Conservation (phyloP, 139 green algal genomes). For the Picochlorum costavermella region DNA sequence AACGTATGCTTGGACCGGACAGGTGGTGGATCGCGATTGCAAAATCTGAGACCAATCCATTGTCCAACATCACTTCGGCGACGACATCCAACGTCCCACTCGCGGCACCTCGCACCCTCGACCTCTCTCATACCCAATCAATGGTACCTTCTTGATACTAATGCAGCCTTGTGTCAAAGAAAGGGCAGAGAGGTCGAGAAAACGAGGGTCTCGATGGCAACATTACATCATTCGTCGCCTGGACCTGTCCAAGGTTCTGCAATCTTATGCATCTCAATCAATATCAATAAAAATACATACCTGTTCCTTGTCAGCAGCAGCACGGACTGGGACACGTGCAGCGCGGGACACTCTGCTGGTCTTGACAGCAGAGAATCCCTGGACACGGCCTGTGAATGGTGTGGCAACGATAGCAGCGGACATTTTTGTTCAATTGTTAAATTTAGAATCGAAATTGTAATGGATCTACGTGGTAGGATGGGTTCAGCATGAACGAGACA, state of each 20-base stretch:
- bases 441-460: background rate
- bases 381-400: background rate
- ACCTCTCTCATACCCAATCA: too few species aligned
- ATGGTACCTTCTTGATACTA: too few species aligned
- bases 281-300: background rate
- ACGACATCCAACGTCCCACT: too few species aligned
- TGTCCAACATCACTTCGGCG: too few species aligned
- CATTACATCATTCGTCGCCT: too few species aligned
- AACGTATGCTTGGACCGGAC: too few species aligned
- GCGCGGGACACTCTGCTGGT: background rate
- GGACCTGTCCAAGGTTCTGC: background rate
- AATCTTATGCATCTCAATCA: background rate
- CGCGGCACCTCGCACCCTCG: too few species aligned
- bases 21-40: too few species aligned
- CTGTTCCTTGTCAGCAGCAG: constrained; percentile 12
- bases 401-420: background rate
- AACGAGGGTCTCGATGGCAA: too few species aligned
- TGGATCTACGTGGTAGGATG: background rate
- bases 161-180: too few species aligned
- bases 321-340: background rate
- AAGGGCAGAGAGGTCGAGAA: too few species aligned
- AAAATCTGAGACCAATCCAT: too few species aligned
- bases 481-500: background rate
- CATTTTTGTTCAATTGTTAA: constrained; percentile 8
- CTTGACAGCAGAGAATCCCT: background rate